phyloP scores from a whole-genome alignment of 768 basidiomycete species.

The Hortiboletus flavorubellus region DNA sequence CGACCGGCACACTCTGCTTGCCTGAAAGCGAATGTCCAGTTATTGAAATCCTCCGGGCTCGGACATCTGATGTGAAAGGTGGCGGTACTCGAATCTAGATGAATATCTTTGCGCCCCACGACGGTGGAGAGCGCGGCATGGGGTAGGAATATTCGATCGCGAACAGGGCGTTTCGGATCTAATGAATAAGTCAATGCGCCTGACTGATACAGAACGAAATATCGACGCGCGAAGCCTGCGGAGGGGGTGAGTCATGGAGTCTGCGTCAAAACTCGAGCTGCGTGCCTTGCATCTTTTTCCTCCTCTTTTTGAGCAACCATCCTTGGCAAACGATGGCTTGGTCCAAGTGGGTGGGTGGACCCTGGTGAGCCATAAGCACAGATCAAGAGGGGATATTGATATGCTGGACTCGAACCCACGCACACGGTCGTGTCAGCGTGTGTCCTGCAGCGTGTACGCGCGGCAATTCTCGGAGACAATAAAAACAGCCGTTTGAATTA shows the following conservation, averaged over 20 bases:
- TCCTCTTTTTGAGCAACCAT: slow-evolving; percentile 83
- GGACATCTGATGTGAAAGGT: slow-evolving; percentile 84
- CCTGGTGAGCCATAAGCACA: slow-evolving; percentile 13
- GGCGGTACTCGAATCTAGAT: slow-evolving; percentile 69
- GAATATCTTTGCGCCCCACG: slow-evolving; percentile 73
- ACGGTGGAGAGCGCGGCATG: slow-evolving; percentile 77
- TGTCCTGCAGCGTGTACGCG: neutral
- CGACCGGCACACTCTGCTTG: slow-evolving; percentile 26
- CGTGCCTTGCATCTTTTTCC: slow-evolving; percentile 85
- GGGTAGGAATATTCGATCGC: slow-evolving; percentile 64
- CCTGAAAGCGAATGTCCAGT: slow-evolving; percentile 78
- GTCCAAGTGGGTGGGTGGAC: slow-evolving; percentile 2
- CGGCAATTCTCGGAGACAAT: slow-evolving; percentile 12
- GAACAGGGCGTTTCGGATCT: slow-evolving; percentile 64
- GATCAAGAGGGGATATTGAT: no score
- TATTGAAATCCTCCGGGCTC: slow-evolving; percentile 63
- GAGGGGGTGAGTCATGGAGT: neutral
- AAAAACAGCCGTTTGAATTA: neutral
- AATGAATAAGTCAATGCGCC: slow-evolving; percentile 76
- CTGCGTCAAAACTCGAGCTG: neutral
- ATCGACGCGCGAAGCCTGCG: slow-evolving; percentile 80
- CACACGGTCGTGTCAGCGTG: slow-evolving; percentile 1
- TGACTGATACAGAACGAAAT: slow-evolving; percentile 66
- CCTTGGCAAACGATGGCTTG: slow-evolving; percentile 53
- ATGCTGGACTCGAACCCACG: neutral